Percentiles rank a stretch among this genome's conserved stretches.
Conservation (phyloP, 305 asterid genomes). For the Solanum aculeatissimum region DNA sequence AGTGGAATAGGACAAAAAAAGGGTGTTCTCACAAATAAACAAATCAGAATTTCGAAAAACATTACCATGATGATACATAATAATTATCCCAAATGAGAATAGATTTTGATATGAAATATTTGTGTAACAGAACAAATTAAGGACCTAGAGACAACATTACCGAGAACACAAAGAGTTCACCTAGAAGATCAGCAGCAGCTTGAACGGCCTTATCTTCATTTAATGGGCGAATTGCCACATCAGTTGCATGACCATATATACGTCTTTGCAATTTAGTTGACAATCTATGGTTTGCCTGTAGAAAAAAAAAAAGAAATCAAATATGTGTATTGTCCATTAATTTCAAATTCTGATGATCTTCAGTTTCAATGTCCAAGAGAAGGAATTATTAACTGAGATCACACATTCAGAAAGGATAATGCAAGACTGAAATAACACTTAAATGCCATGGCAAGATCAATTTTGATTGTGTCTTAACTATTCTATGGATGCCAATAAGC, state of each 20-base stretch:
- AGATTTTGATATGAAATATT: background rate
- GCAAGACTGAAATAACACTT: background rate
- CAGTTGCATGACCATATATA: constrained; percentile 63
- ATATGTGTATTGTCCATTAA: background rate
- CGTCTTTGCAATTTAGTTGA: constrained; percentile 70
- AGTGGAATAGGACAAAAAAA: background rate
- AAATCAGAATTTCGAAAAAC: background rate
- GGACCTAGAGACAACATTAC: constrained; percentile 18
- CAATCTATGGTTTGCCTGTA: constrained; percentile 72
- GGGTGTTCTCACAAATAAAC: background rate
- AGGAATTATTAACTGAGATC: background rate
- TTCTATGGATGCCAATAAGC: background rate
- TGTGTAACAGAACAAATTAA: background rate
- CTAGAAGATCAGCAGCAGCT: constrained; percentile 85
- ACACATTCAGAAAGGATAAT: background rate
- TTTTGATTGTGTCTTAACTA: background rate
- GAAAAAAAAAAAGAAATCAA: constrained; percentile 1
- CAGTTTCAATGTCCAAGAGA: background rate
- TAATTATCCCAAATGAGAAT: background rate
- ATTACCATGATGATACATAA: background rate
- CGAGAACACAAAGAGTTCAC: constrained; percentile 71
- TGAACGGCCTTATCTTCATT: constrained; percentile 88
- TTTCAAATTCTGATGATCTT: background rate
- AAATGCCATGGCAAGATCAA: background rate
- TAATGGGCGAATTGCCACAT: constrained; percentile 73